Evolutionary conservation across 2,329 filamentous ascomycete genomes (phyloP), one percentile per base, ranked within the genome.

Genomic region (Ustulina deusta): DNA sequence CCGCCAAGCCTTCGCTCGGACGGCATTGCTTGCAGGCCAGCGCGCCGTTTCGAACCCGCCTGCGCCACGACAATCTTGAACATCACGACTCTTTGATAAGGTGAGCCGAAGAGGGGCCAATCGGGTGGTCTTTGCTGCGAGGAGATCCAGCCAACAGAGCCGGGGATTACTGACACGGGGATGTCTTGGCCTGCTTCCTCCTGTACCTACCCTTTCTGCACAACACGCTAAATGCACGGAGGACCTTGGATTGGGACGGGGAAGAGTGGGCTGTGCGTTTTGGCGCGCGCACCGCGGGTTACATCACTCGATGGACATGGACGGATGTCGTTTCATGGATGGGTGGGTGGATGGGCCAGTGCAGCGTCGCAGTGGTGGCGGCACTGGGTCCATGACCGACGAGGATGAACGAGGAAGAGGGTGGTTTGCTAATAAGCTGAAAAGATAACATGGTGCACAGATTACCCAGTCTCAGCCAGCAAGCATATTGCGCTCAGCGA

Each of bases 41-140:
- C 60, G 61, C 61, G 66, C 67, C 67, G 69, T 69, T 68, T 68
- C 60, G 68, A 65, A 61, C 40, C 61, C 25, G 49, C 56, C 52
- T 59, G 61, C 65, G 67, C 59, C 61, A 71, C 70, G 66, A 65
- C 66, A 69, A 73, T 70, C 70, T 17, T 36, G 46, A 73, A 69
- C 71, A 32, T 29, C 49, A 20, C 29, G 49, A 54, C 36, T 67
- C 27, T 68, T 58, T 66, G 61, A 68, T 68, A 73, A 71, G 71
- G 69, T 71, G 74, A 70, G 62, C 63, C 65, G 57, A 61, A 22
- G 10, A 55, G 27, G 20, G 66, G 17, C 73, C 73, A 75, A 74
- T 74, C 74, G 74, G 74, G 72, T 75, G 69, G 20, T 46, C 63
- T 36, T 44, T 40, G 62, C 52, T 61, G 38, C 29, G 38, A 48